These are phyloP conservation scores for Thermothielavioides terrestris DNA, from an alignment of 495 filamentous ascomycete genomes.

Conservation along the genomic window DNA sequence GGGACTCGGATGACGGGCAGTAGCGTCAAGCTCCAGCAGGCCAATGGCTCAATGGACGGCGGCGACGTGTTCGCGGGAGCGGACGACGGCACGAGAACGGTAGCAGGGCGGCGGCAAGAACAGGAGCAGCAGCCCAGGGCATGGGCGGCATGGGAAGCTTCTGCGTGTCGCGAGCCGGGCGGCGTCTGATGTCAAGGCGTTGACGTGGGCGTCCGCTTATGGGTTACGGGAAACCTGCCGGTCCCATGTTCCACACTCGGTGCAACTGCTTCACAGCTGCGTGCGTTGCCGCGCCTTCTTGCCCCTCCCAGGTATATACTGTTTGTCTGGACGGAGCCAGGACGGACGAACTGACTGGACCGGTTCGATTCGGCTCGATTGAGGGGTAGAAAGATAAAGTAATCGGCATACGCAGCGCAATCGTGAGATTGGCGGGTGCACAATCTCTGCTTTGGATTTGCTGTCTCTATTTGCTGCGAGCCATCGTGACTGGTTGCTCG, in stretches of 20 bases:
- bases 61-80: slow-evolving; percentile 7
- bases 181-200: slow-evolving; percentile 3
- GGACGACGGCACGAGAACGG: slow-evolving; percentile 15
- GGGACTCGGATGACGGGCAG: slow-evolving; percentile 1
- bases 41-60: neutral
- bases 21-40: slow-evolving; percentile 3
- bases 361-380: slow-evolving; percentile 2
- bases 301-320: neutral
- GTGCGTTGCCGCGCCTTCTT: too few species aligned
- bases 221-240: neutral
- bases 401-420: slow-evolving; percentile 3
- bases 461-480: slow-evolving; percentile 13
- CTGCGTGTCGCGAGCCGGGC: slow-evolving; percentile 1
- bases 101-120: too few species aligned
- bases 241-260: neutral
- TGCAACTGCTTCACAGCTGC: neutral
- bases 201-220: slow-evolving; percentile 21
- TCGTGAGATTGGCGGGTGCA: slow-evolving; percentile 22
- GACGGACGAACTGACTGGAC: neutral
- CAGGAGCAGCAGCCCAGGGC: neutral
- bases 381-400: neutral
- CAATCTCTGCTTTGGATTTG: slow-evolving; percentile 10
- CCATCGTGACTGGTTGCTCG: slow-evolving; percentile 14
- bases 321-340: too few species aligned
- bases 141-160: slow-evolving; percentile 8